These are phyloP conservation scores for Exophiala sp. DNA, from an alignment of 2,329 filamentous ascomycete species.

Conservation along the genomic window DNA sequence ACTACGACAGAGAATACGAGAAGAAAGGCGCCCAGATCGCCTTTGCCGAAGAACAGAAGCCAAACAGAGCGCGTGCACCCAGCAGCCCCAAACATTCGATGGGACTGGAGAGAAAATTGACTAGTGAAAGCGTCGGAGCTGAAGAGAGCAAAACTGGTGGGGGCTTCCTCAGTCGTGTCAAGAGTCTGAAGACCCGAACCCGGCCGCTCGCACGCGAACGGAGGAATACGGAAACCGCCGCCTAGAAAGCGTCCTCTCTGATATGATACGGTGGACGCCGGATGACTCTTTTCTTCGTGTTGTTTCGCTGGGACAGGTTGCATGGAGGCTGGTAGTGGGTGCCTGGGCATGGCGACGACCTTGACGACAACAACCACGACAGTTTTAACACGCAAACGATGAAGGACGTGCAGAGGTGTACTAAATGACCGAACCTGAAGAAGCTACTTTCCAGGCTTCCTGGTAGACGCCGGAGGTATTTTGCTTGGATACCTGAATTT, in stretches of 20 bases:
- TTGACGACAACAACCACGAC: slow-evolving; percentile 4
- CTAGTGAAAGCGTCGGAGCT: slow-evolving; percentile 49
- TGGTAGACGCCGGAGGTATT: too few relatives aligned
- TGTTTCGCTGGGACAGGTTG: neutral
- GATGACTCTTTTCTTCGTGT: neutral
- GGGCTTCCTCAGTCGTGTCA: slow-evolving; percentile 74
- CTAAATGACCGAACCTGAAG: too few relatives aligned
- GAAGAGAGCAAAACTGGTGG: slow-evolving; percentile 47
- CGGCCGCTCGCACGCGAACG: slow-evolving; percentile 37
- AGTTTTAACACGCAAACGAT: neutral
- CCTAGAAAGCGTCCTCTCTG: neutral
- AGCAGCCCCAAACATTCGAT: slow-evolving; percentile 57
- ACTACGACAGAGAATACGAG: slow-evolving; percentile 68
- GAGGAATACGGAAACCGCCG: slow-evolving; percentile 27
- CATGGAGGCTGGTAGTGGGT: neutral
- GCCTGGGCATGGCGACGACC: slow-evolving; percentile 1
- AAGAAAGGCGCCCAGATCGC: slow-evolving; percentile 60
- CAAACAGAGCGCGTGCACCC: slow-evolving; percentile 46
- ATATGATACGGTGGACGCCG: neutral
- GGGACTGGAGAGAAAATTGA: slow-evolving; percentile 61
- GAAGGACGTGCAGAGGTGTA: too few relatives aligned
- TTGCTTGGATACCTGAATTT: too few relatives aligned
- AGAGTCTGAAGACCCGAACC: slow-evolving; percentile 70
- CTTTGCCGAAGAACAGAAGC: slow-evolving; percentile 43
- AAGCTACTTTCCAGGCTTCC: too few relatives aligned